A percentile compares a stretch with the other conserved stretches of the same genome.
Evolutionary conservation across 768 basidiomycete species (phyloP).

Genomic region (Mycena capillaripes): DNA sequence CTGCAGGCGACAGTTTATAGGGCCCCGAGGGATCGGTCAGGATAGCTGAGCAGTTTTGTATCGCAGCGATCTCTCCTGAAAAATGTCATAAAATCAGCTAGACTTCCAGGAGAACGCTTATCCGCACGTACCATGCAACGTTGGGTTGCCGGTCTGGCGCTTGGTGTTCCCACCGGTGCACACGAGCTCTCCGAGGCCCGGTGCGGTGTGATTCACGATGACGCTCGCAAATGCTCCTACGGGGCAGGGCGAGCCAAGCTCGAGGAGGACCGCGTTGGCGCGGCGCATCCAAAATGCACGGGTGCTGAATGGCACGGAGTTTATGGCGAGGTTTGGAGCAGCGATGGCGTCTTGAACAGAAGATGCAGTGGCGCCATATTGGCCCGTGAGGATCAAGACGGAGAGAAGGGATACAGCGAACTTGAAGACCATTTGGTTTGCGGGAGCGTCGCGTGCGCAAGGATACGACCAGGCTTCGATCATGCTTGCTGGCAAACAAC

Average conservation of each 20-base stretch:
- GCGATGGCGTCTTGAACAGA: constrained; percentile 20
- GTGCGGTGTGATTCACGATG: constrained; percentile 36
- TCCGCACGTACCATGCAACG: constrained; percentile 31
- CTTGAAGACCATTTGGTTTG: neutral
- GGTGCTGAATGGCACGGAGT: constrained; percentile 31
- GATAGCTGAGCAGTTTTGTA: constrained; percentile 34
- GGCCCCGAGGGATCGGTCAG: constrained; percentile 36
- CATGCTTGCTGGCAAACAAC: too few relatives aligned
- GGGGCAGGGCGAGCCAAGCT: constrained; percentile 28
- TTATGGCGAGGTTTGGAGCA: constrained; percentile 19
- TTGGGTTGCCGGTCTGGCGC: constrained; percentile 27
- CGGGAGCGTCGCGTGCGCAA: too few relatives aligned
- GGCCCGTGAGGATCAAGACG: neutral
- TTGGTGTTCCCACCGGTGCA: constrained; percentile 33
- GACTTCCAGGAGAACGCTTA: neutral
- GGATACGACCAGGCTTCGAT: too few relatives aligned
- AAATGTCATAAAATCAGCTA: neutral
- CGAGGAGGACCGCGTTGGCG: constrained; percentile 24
- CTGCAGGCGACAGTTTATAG: constrained; percentile 30
- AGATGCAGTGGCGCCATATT: neutral
- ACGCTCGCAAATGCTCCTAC: constrained; percentile 35
- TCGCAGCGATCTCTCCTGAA: constrained; percentile 37
- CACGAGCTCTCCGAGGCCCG: constrained; percentile 29
- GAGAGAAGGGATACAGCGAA: neutral
- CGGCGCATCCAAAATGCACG: constrained; percentile 37